These are phyloP conservation scores for Sclerotiophoma versabilis DNA, from an alignment of 2,329 filamentous ascomycete genomes.

Conservation along the genomic window DNA sequence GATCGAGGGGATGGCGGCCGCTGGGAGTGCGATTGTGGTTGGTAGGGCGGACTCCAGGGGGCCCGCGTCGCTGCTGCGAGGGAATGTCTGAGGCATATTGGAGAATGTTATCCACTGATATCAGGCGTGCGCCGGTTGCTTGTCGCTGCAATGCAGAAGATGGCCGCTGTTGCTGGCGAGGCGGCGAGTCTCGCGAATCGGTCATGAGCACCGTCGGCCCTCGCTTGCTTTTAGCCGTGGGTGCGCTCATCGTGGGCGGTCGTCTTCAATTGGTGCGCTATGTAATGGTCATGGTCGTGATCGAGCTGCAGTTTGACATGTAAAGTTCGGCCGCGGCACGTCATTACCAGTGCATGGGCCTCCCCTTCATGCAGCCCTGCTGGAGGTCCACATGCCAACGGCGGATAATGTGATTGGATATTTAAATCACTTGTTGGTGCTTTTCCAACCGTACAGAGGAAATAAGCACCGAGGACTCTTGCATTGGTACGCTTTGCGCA, in stretches of 20 bases:
- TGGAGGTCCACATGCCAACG: slow-evolving; percentile 16
- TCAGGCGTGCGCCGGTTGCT: slow-evolving; percentile 67
- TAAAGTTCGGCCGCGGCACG: slow-evolving; percentile 18
- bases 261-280: background rate
- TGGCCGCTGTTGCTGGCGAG: slow-evolving; percentile 34
- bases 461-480: background rate
- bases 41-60: slow-evolving; percentile 62
- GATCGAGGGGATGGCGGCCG: slow-evolving; percentile 60
- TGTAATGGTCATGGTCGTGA: background rate
- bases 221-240: slow-evolving; percentile 47
- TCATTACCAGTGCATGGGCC: slow-evolving; percentile 10
- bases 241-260: slow-evolving; percentile 39
- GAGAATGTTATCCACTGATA: slow-evolving; percentile 91
- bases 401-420: background rate
- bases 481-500: slow-evolving; percentile 1
- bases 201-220: slow-evolving; percentile 58
- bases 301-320: background rate
- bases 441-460: background rate
- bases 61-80: slow-evolving; percentile 84
- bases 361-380: slow-evolving; percentile 15
- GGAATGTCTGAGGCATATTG: slow-evolving; percentile 95
- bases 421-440: background rate
- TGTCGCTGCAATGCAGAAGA: slow-evolving; percentile 42
- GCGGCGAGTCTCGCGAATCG: slow-evolving; percentile 60
- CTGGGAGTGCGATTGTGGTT: slow-evolving; percentile 58